Percentiles rank a stretch among this genome's conserved stretches.
These are phyloP conservation scores for Hondaea fermentalgiana DNA, from an alignment of 108 stramenopile genomes.

Conservation along the genomic window DNA sequence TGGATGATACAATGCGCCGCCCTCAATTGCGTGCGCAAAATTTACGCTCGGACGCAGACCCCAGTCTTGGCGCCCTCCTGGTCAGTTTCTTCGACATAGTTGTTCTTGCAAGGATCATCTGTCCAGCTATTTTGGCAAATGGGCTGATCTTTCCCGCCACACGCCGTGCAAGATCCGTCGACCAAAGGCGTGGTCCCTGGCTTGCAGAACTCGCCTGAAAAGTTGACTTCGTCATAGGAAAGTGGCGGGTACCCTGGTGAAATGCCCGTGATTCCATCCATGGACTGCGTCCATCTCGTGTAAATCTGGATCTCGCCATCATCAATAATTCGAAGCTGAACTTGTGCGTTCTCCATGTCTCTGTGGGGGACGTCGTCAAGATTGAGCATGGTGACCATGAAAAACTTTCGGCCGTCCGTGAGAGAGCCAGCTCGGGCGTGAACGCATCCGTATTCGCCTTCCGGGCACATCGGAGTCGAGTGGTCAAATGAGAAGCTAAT, in stretches of 20 bases:
- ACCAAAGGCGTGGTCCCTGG: not conserved
- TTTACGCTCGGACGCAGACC: no score
- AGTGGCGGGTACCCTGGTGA: not conserved
- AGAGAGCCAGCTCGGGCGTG: no score
- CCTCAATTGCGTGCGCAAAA: no score
- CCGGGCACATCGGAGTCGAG: not conserved
- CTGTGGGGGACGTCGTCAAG: not conserved
- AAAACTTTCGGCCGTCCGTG: no score
- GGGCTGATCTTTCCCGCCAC: not conserved
- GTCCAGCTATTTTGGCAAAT: not conserved
- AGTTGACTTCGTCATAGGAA: not conserved
- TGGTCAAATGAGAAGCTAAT: not conserved
- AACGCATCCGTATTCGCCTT: not conserved
- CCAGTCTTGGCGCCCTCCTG: not conserved
- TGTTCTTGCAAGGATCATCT: not conserved
- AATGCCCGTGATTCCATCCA: not conserved
- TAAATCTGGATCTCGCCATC: not conserved
- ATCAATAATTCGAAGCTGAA: not conserved
- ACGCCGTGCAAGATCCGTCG: not conserved
- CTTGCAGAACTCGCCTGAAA: not conserved
- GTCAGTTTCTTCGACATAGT: not conserved
- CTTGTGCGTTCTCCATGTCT: not conserved
- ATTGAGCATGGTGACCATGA: no score
- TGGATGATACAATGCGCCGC: no score
- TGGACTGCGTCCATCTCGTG: not conserved